Evolutionary conservation across 257 asterid species (phyloP), one percentile per base, ranked within the genome.

Genomic region (Salvia hispanica): DNA sequence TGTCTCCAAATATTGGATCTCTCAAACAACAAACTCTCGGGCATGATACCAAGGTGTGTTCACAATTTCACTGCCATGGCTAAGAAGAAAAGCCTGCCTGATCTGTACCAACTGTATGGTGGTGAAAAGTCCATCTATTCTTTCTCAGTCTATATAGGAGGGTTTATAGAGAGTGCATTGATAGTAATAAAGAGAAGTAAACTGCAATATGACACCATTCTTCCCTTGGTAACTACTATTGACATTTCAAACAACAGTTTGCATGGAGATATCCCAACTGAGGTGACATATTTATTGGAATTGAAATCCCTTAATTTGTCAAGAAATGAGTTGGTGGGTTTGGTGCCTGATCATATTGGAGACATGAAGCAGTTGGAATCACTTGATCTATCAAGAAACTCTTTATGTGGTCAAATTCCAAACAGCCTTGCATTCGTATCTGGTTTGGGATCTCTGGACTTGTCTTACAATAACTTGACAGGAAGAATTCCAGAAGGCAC

Each of bases 1-100:
- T 42, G 25, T 36, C 63, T 77, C n/a, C 82, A 74, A 40, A 59
- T 79, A 31, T 59, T 79, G 58, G 78, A 76, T 34, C 67, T 75
- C 42, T 67, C 84, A 4, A 6, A 33, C 16, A 74, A 74, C n/a
- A 34, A n/a, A 0, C 12, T 81, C 7, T 62, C 66, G 1, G 81
- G 83, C 18, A 9, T 0, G 0, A 75, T 75, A 54, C 81, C 81
- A 0, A 25, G 16, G 10, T 78, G 79, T 40, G 34, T 81, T 2
- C 9, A 67, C 11, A 77, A 71, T 34, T 72, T 74, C 1, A 74
- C 74, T 4, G 76, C 75, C 5, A 66, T 65, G 79, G 66, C 50
- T 43, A 64, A 33, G n/a, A 53, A 50, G 34, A 50, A 48, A 57
- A 56, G 50, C 39, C n/a, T 74, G 42, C 7, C 1, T 9, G 15